Evolutionary conservation across 805 yeast species (phyloP), one percentile per base, ranked within the genome.

Genomic region (Myxozyma vanderwaltii): DNA sequence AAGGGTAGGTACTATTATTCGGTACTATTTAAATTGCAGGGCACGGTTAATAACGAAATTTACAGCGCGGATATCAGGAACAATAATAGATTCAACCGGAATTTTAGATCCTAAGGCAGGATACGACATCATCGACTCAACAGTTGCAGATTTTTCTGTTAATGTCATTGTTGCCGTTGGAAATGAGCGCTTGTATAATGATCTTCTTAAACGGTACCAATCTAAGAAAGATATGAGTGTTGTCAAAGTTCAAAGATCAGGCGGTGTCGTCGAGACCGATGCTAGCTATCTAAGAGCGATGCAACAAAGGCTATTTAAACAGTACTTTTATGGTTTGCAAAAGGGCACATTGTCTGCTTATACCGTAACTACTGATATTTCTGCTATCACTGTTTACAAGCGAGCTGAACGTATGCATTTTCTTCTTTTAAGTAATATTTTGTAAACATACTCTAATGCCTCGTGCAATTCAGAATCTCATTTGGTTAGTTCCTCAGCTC

Each of bases 261-360:
- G 87, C 47, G 97, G 97, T 1, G 85, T 86, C 33, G 87, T 87
- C 7, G 89, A 88, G 31, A 79, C 82, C 29, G 92, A 87, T 59
- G 92, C 86, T 54, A 76, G 82, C 12, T 90, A 78, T 70, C 76
- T 79, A 38, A 79, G 98, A 68, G 82, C 85, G 38, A 54, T 81
- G 23, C 98, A 92, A 71, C 89, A 91, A 67, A 79, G 82, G 43
- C 77, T 86, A 4, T 90, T 92, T 54, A 84, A 84, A 69, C 95
- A 91, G 69, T 94, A 94, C 72, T 94, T 94, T 68, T 90, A 94
- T 70, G 99, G 99, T 1, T 81, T 81, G 4, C 74, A 79, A 19
- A 79, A 79, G 46, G 80, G 83, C 3, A 82, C 85, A 4, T 77
- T 94, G 54, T 86, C 95, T 19, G 98, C 99, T 1, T 91, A 85